A percentile compares a stretch with the other conserved stretches of the same genome.
phyloP scores from a whole-genome alignment of 2,329 filamentous ascomycete genomes.

The Cordyceps javanica region DNA sequence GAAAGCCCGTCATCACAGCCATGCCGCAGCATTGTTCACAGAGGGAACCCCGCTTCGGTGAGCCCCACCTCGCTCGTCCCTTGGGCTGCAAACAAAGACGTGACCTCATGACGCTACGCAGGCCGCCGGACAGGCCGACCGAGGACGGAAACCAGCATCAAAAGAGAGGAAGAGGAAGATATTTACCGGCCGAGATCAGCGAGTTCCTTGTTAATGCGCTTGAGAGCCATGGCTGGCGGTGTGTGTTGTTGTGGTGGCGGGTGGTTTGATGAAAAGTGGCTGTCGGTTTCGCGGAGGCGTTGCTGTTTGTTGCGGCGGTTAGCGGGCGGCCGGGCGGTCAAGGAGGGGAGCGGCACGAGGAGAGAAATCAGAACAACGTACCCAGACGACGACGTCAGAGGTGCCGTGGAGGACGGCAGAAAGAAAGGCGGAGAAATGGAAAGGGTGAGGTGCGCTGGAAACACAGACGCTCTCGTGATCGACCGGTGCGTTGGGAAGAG shows the following conservation, averaged over 20 bases:
- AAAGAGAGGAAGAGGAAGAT: slow-evolving; percentile 14
- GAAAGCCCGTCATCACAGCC: background rate
- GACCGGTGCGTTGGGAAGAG: background rate
- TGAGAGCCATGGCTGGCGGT: slow-evolving; percentile 66
- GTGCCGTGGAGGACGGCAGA: background rate
- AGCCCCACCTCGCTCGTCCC: slow-evolving; percentile 31
- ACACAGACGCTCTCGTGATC: slow-evolving; percentile 7
- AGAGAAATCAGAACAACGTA: background rate
- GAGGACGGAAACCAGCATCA: slow-evolving; percentile 15
- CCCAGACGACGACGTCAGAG: background rate
- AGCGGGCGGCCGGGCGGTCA: background rate
- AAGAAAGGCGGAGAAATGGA: background rate
- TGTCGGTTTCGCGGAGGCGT: slow-evolving; percentile 5
- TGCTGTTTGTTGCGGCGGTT: slow-evolving; percentile 9
- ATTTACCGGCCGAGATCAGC: slow-evolving; percentile 82
- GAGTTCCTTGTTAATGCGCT: slow-evolving; percentile 93
- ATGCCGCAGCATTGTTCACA: slow-evolving; percentile 12
- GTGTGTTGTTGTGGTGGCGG: slow-evolving; percentile 13
- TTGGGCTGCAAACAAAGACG: slow-evolving; percentile 22
- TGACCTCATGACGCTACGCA: slow-evolving; percentile 14
- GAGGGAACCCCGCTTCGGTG: slow-evolving; percentile 29
- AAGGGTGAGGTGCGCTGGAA: background rate
- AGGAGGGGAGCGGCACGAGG: background rate
- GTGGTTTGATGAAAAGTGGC: slow-evolving; percentile 2
- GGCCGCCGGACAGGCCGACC: slow-evolving; percentile 21